phyloP scores from a whole-genome alignment of 2,329 filamentous ascomycete genomes.

The Aquanectria penicillioides region DNA sequence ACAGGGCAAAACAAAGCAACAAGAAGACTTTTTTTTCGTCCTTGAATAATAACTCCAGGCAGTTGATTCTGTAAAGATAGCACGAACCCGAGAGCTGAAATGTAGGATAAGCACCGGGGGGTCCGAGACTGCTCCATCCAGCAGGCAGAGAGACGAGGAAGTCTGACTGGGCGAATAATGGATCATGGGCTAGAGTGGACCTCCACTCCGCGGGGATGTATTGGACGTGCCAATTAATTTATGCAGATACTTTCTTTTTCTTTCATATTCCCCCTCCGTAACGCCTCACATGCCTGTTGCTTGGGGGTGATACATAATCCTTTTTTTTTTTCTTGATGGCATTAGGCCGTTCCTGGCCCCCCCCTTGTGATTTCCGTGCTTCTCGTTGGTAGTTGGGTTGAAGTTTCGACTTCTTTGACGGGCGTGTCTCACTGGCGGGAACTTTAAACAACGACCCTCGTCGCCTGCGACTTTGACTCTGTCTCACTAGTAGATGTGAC shows the following conservation, averaged over 20 bases:
- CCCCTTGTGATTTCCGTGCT: background rate
- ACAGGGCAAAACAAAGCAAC: constrained; percentile 8
- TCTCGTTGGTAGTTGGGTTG: background rate
- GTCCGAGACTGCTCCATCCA: background rate
- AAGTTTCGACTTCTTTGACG: background rate
- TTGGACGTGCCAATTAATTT: background rate
- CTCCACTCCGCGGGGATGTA: background rate
- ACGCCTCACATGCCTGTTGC: too few relatives aligned
- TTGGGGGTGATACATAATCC: too few relatives aligned
- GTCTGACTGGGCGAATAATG: background rate
- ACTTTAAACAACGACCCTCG: constrained; percentile 7
- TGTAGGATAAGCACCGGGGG: background rate
- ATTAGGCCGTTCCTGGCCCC: background rate
- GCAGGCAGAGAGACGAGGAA: background rate
- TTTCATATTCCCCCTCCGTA: too few relatives aligned
- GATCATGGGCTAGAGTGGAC: background rate
- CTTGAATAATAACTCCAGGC: too few relatives aligned
- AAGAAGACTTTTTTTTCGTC: background rate
- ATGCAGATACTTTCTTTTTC: constrained; percentile 5
- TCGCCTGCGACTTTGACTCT: background rate
- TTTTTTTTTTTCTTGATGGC: constrained; percentile 1
- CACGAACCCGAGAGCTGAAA: background rate
- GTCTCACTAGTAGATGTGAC: background rate
- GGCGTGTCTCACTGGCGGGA: constrained; percentile 6
- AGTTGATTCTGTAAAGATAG: too few relatives aligned